These are phyloP conservation scores for Simplicillium aogashimaense DNA, from an alignment of 2,329 filamentous ascomycete genomes.

Conservation along the genomic window DNA sequence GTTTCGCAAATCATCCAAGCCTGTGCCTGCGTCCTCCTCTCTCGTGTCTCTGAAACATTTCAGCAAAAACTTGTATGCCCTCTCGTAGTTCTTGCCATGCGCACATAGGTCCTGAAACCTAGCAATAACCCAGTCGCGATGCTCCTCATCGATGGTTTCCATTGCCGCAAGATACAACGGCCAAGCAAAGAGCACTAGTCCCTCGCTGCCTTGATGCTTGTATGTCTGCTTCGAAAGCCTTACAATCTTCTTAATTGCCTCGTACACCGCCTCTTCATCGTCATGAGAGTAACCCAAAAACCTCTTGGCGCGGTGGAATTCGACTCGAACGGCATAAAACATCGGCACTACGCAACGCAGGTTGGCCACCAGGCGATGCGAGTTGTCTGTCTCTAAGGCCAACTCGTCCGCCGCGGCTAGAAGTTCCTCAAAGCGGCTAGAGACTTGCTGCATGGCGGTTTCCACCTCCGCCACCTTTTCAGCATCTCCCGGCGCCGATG, in stretches of 20 bases:
- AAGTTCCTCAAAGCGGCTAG: conserved; percentile 13
- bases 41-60: neutral
- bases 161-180: conserved; percentile 22
- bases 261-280: too few relatives aligned
- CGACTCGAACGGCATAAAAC: conserved; percentile 17
- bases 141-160: conserved; percentile 19
- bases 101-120: conserved; percentile 16
- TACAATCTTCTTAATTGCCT: conserved; percentile 11
- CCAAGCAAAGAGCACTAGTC: conserved; percentile 21
- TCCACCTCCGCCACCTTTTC: conserved; percentile 9
- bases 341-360: conserved; percentile 21
- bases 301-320: neutral
- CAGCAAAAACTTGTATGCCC: conserved; percentile 16
- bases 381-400: conserved; percentile 13
- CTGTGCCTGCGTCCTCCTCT: too few relatives aligned
- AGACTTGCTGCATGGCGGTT: conserved; percentile 11
- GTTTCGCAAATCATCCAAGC: too few relatives aligned
- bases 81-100: conserved; percentile 20
- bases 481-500: conserved; percentile 11
- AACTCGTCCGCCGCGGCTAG: conserved; percentile 16
- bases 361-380: conserved; percentile 21
- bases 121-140: conserved; percentile 21
- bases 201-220: conserved; percentile 19
- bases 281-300: neutral
- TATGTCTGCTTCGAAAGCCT: conserved; percentile 21